Percentiles rank a stretch among this genome's conserved stretches.
Evolutionary conservation across 2,329 filamentous ascomycete genomes (phyloP).

Genomic region (Monosporascus sp.): DNA sequence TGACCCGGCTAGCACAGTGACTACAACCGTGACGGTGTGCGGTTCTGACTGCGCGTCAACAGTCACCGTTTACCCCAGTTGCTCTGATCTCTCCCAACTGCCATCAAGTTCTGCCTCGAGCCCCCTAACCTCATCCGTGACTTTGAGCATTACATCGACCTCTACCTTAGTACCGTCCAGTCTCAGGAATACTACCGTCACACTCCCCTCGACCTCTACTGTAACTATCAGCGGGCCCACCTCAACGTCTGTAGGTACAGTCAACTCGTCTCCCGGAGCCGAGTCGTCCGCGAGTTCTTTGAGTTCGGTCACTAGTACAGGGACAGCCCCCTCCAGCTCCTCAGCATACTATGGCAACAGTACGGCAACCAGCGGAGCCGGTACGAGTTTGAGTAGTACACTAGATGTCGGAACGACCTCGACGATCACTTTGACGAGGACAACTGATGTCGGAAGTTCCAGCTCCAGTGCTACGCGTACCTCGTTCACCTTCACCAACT

Average conservation of each 20-base stretch:
- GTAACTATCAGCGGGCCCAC: constrained; percentile 9
- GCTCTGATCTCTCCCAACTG: constrained; percentile 6
- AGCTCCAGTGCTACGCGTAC: constrained; percentile 1
- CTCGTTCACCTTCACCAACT: constrained; percentile 2
- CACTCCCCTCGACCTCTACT: constrained; percentile 13
- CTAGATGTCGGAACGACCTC: not conserved
- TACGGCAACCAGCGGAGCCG: not conserved
- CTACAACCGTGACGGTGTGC: constrained; percentile 21
- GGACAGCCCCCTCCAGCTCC: not conserved
- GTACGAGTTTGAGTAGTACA: not conserved
- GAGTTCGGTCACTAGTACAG: constrained; percentile 1
- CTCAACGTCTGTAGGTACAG: constrained; percentile 2
- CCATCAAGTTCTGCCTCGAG: constrained; percentile 1
- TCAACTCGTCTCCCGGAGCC: constrained; percentile 4
- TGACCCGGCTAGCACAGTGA: constrained; percentile 14
- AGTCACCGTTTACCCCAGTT: constrained; percentile 21
- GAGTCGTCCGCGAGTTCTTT: constrained; percentile 4
- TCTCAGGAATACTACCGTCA: constrained; percentile 7
- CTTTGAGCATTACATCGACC: constrained; percentile 3
- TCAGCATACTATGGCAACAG: not conserved
- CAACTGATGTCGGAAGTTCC: not conserved
- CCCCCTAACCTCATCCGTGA: constrained; percentile 1
- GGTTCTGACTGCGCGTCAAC: constrained; percentile 19
- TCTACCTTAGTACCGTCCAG: constrained; percentile 1
- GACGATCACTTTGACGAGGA: not conserved